phyloP scores from a whole-genome alignment of 1,139 yeast genomes.

The Sugiyamaella novakii region DNA sequence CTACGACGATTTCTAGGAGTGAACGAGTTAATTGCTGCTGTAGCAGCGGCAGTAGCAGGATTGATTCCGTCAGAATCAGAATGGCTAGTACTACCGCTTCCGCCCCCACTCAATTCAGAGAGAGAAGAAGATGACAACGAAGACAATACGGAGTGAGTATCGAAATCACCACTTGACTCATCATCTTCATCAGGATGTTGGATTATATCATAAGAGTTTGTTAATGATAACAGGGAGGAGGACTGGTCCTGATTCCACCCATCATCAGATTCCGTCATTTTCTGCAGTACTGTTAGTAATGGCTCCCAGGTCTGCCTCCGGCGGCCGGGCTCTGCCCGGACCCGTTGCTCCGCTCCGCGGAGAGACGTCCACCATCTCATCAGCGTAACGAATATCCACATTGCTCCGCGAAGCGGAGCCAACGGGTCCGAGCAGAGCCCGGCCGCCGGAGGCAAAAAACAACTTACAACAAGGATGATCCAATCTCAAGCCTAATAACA shows the following conservation, averaged over 20 bases:
- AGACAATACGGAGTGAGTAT: constrained; percentile 13
- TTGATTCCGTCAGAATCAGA: constrained; percentile 2
- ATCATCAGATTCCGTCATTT: constrained; percentile 11
- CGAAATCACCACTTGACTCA: constrained; percentile 18
- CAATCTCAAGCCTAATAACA: no score
- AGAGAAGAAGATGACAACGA: constrained; percentile 7
- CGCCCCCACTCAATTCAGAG: constrained; percentile 1
- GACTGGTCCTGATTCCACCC: constrained; percentile 2
- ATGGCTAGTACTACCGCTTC: constrained; percentile 5
- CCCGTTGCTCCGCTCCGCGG: constrained; percentile 1
- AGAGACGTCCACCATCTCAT: no score
- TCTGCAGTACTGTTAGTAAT: background rate
- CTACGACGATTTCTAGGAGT: constrained; percentile 5
- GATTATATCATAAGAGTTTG: constrained; percentile 17
- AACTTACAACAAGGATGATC: no score
- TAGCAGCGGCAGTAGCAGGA: constrained; percentile 5
- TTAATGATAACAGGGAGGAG: constrained; percentile 10
- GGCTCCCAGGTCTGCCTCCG: background rate
- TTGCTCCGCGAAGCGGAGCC: no score
- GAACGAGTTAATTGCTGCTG: background rate
- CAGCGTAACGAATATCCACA: no score
- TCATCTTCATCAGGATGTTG: constrained; percentile 16
- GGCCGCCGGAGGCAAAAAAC: no score
- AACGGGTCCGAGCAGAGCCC: no score
- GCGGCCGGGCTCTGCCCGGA: background rate